These are phyloP conservation scores for Coprinopsis strossmayeri DNA, from an alignment of 768 basidiomycete genomes.

Conservation along the genomic window DNA sequence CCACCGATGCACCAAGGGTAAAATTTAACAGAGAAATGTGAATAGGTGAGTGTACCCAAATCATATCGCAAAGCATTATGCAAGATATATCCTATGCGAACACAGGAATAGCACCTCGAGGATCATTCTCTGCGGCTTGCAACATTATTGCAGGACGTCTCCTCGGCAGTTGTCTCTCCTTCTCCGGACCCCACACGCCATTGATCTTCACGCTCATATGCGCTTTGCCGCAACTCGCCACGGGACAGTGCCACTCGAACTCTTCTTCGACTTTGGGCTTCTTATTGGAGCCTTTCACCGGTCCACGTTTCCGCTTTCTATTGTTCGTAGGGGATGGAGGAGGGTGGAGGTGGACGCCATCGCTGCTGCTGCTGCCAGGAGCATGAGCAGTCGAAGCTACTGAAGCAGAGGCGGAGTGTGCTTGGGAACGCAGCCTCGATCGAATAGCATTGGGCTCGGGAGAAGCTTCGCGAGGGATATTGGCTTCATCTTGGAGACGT, in stretches of 20 bases:
- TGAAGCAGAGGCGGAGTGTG: constrained; percentile 12
- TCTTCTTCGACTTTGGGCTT: constrained; percentile 37
- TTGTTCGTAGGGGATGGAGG: constrained; percentile 8
- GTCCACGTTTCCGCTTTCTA: constrained; percentile 17
- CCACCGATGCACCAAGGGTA: too few relatives aligned
- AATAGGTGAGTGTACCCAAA: too few relatives aligned
- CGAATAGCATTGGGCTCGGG: constrained; percentile 37
- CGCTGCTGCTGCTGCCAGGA: constrained; percentile 2
- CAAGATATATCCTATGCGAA: constrained; percentile 26
- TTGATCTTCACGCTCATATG: constrained; percentile 55
- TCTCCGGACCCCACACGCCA: constrained; percentile 57
- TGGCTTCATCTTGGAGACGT: not conserved
- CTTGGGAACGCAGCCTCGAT: constrained; percentile 51
- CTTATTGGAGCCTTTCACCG: constrained; percentile 19
- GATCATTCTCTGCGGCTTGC: constrained; percentile 12
- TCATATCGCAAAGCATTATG: too few relatives aligned
- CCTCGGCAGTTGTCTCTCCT: constrained; percentile 19
- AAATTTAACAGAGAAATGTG: too few relatives aligned
- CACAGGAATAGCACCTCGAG: constrained; percentile 36
- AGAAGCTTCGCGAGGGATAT: not conserved
- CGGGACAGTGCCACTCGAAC: constrained; percentile 61
- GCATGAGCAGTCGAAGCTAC: constrained; percentile 8
- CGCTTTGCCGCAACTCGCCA: constrained; percentile 42
- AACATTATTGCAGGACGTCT: constrained; percentile 8
- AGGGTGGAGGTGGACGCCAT: not conserved